A percentile compares a stretch with the other conserved stretches of the same genome.
These are phyloP conservation scores for Priceomyces melissophilus DNA, from an alignment of 805 yeast genomes.

Conservation along the genomic window DNA sequence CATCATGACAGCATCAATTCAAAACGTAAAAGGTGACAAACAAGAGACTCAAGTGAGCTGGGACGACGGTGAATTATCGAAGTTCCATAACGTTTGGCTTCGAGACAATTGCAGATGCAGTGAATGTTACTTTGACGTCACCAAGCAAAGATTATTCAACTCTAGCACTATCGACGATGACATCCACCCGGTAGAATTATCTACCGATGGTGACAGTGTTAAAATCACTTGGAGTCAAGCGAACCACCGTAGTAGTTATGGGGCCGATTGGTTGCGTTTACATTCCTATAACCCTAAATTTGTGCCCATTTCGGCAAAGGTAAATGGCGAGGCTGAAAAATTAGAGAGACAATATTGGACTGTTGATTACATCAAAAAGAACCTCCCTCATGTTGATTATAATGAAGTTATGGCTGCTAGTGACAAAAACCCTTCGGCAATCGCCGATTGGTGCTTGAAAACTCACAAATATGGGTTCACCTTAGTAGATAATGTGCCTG, in stretches of 20 bases:
- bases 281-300: constrained; percentile 54
- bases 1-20: constrained; percentile 3
- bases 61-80: constrained; percentile 9
- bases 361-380: constrained; percentile 33
- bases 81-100: constrained; percentile 54
- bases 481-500: constrained; percentile 59
- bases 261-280: constrained; percentile 39
- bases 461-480: constrained; percentile 59
- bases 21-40: background rate
- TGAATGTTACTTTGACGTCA: constrained; percentile 49
- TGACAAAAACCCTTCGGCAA: constrained; percentile 36
- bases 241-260: constrained; percentile 36
- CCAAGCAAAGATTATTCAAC: constrained; percentile 59
- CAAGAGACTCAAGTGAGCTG: constrained; percentile 5
- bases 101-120: constrained; percentile 63
- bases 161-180: constrained; percentile 42
- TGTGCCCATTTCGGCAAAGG: constrained; percentile 26
- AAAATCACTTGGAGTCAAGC: constrained; percentile 38
- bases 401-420: constrained; percentile 39
- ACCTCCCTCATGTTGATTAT: constrained; percentile 49
- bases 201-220: constrained; percentile 10
- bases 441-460: constrained; percentile 53
- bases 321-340: constrained; percentile 22
- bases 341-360: constrained; percentile 44
- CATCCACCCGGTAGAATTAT: constrained; percentile 18